Evolutionary conservation across 805 yeast species (phyloP).

Genomic region (Kodamaea hsintzibuensis): DNA sequence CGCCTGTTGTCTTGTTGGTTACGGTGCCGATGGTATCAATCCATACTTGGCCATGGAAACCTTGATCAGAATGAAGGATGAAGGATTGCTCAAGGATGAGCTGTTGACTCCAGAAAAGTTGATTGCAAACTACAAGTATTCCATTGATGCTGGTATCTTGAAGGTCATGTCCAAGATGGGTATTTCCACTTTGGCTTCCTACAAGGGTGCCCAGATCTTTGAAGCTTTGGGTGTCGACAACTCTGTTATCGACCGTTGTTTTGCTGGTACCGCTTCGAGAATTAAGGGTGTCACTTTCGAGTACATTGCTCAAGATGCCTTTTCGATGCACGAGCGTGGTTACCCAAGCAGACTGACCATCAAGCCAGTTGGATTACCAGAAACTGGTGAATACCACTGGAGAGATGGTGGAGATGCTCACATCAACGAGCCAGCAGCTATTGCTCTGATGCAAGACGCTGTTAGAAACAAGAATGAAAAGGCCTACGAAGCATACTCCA

Average conservation of each 20-base stretch:
- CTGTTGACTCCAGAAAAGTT: slow-evolving; percentile 59
- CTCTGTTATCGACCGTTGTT: slow-evolving; percentile 92
- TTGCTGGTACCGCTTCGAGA: slow-evolving; percentile 96
- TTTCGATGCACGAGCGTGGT: slow-evolving; percentile 90
- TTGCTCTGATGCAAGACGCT: slow-evolving; percentile 96
- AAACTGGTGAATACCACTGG: slow-evolving; percentile 97
- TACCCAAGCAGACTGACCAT: slow-evolving; percentile 76
- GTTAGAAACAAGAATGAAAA: slow-evolving; percentile 93
- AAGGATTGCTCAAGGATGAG: slow-evolving; percentile 62
- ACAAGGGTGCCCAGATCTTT: slow-evolving; percentile 98
- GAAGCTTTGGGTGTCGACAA: slow-evolving; percentile 96
- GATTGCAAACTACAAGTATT: slow-evolving; percentile 75
- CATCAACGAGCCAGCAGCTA: slow-evolving; percentile 90
- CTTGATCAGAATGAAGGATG: slow-evolving; percentile 77
- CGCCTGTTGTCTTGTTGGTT: slow-evolving; percentile 89
- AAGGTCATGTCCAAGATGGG: slow-evolving; percentile 99
- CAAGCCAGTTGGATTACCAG: slow-evolving; percentile 77
- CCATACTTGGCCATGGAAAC: slow-evolving; percentile 95
- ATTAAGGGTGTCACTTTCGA: slow-evolving; percentile 95
- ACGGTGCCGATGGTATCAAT: slow-evolving; percentile 95
- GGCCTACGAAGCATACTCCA: slow-evolving; percentile 88
- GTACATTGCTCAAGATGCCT: slow-evolving; percentile 94
- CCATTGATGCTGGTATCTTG: slow-evolving; percentile 87
- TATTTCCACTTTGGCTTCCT: slow-evolving; percentile 96
- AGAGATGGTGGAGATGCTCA: slow-evolving; percentile 98